phyloP scores from a whole-genome alignment of 1,284 basidiomycete species.

The Ceratobasidium sp. region DNA sequence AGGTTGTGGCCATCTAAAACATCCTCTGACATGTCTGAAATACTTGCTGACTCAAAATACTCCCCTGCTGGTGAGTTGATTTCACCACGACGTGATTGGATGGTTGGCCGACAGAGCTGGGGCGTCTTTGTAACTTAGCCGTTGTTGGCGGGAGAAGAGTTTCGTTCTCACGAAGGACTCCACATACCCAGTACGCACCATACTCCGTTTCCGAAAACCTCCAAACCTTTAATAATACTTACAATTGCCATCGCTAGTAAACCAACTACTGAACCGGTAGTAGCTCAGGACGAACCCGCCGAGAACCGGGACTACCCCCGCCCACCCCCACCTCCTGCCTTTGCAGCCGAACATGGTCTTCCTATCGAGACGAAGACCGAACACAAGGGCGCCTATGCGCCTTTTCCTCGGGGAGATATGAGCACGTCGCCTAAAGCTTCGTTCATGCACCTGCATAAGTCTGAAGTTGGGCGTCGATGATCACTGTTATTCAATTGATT shows the following conservation, averaged over 20 bases:
- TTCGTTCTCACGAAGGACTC: slow-evolving; percentile 34
- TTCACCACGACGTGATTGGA: neutral
- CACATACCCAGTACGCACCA: slow-evolving; percentile 25
- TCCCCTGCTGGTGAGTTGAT: slow-evolving; percentile 27
- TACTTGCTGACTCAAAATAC: slow-evolving; percentile 38
- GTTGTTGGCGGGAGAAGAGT: slow-evolving; percentile 36
- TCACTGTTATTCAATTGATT: neutral
- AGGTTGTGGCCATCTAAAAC: neutral
- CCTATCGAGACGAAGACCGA: slow-evolving; percentile 19
- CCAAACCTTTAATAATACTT: neutral
- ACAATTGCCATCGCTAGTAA: too few species aligned
- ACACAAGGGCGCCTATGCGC: slow-evolving; percentile 32
- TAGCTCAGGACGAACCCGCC: slow-evolving; percentile 16
- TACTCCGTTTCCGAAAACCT: neutral
- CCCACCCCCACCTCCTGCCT: slow-evolving; percentile 37
- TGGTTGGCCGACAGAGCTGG: neutral
- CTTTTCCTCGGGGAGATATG: slow-evolving; percentile 15
- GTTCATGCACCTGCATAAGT: slow-evolving; percentile 42
- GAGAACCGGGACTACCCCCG: slow-evolving; percentile 35
- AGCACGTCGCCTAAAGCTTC: slow-evolving; percentile 38
- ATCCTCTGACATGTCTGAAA: slow-evolving; percentile 40
- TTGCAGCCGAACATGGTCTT: slow-evolving; percentile 40
- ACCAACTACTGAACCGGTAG: neutral
- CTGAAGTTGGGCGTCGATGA: slow-evolving; percentile 35
- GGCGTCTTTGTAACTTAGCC: neutral